phyloP scores from a whole-genome alignment of 202 grass and related monocot species.

The Cymbopogon flexuosus region DNA sequence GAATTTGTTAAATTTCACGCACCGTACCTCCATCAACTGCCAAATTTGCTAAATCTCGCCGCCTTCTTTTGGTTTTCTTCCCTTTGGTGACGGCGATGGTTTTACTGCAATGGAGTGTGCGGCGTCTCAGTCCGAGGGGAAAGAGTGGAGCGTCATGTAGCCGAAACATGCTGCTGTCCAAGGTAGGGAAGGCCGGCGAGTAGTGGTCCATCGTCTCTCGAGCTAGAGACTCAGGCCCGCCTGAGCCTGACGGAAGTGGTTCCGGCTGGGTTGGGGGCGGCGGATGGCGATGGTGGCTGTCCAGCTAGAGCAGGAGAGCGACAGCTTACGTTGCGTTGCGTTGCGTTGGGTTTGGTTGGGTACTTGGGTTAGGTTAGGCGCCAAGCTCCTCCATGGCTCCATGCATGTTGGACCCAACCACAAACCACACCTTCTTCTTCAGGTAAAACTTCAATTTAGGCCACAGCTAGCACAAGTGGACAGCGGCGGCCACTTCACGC shows the following conservation, averaged over 20 bases:
- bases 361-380: slow-evolving; percentile 2
- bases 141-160: slow-evolving; percentile 19
- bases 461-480: background rate
- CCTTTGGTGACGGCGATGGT: background rate
- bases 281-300: slow-evolving; percentile 55
- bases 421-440: background rate
- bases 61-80: background rate
- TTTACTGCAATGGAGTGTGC: slow-evolving; percentile 6
- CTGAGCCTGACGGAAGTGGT: slow-evolving; percentile 11
- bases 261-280: slow-evolving; percentile 36
- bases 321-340: background rate
- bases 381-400: background rate
- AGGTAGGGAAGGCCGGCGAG: background rate
- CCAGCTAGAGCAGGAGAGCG: slow-evolving; percentile 31
- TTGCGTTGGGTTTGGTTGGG: background rate
- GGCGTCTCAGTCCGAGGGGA: slow-evolving; percentile 2
- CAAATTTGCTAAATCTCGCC: background rate
- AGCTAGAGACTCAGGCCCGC: background rate
- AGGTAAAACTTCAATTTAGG: background rate
- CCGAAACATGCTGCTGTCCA: background rate
- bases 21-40: background rate
- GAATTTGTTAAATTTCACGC: background rate
- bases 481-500: background rate
- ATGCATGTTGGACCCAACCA: slow-evolving; percentile 23
- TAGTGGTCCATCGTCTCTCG: slow-evolving; percentile 26